Conservation (phyloP, 352 stramenopile species). For the Globisporangium middletonii region DNA sequence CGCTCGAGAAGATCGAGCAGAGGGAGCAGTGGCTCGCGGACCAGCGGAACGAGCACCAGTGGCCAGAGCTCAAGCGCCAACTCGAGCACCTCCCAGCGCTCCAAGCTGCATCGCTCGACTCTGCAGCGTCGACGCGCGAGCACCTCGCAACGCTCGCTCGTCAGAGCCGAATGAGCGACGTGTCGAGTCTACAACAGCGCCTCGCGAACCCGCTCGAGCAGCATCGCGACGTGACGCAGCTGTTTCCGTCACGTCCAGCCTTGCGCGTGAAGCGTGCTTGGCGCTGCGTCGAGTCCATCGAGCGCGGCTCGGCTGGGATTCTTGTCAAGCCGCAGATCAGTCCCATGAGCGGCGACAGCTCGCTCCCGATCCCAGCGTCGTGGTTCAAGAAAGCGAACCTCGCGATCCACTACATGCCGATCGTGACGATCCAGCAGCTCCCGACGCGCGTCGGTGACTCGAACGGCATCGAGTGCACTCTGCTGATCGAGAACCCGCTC, state of each 20-base stretch:
- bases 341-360: conserved; percentile 86
- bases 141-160: conserved; percentile 20
- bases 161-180: conserved; percentile 33
- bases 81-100: conserved; percentile 22
- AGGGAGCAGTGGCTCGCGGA: conserved; percentile 52
- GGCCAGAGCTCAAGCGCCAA: conserved; percentile 47
- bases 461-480: conserved; percentile 32
- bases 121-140: conserved; percentile 15
- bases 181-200: conserved; percentile 58
- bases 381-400: conserved; percentile 88
- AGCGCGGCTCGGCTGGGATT: conserved; percentile 68
- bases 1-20: conserved; percentile 40
- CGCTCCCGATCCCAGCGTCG: conserved; percentile 60
- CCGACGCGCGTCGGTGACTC: conserved; percentile 21
- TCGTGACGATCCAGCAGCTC: conserved; percentile 65
- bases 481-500: conserved; percentile 80
- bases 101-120: conserved; percentile 8
- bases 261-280: conserved; percentile 81
- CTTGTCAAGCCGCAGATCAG: conserved; percentile 90
- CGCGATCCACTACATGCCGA: conserved; percentile 65
- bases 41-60: conserved; percentile 52
- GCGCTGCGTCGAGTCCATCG: conserved; percentile 81
- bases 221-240: conserved; percentile 28
- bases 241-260: conserved; percentile 61
- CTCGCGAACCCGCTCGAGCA: conserved; percentile 65